phyloP scores from a whole-genome alignment of 208 protist species.

The Strigomonas culicis region DNA sequence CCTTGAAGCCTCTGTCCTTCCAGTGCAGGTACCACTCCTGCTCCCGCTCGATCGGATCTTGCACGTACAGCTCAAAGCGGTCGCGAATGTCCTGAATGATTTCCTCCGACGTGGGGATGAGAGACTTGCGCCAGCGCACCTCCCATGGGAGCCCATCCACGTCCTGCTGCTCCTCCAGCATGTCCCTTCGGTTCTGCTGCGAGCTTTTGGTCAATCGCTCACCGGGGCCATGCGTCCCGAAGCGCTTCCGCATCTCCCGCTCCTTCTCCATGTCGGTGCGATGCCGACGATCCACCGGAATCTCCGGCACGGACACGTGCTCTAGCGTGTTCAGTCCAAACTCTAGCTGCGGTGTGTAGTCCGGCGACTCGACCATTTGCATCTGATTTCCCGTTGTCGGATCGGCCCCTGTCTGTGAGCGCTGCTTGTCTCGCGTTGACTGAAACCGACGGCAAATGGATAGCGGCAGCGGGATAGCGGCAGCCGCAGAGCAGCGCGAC shows the following conservation, averaged over 20 bases:
- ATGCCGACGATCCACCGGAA: conserved; percentile 37
- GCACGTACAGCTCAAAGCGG: conserved; percentile 85
- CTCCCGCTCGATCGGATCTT: conserved; percentile 87
- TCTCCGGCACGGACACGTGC: conserved; percentile 63
- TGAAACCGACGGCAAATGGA: conserved; percentile 17
- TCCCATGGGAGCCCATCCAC: conserved; percentile 89
- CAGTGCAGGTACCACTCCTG: conserved; percentile 91
- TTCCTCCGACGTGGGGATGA: conserved; percentile 87
- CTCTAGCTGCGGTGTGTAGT: conserved; percentile 69
- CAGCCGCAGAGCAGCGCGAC: neutral
- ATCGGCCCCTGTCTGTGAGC: conserved; percentile 46
- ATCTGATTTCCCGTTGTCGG: conserved; percentile 68
- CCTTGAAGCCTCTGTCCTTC: conserved; percentile 85
- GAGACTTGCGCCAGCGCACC: conserved; percentile 75
- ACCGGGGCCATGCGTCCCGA: conserved; percentile 75
- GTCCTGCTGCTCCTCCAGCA: conserved; percentile 87
- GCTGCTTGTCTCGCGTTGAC: conserved; percentile 57
- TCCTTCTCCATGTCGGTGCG: conserved; percentile 81
- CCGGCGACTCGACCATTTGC: conserved; percentile 72
- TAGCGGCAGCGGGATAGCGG: neutral
- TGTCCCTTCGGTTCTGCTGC: conserved; percentile 66
- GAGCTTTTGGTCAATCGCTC: conserved; percentile 74
- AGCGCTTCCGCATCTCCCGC: conserved; percentile 62
- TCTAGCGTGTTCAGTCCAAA: conserved; percentile 78
- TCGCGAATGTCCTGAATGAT: conserved; percentile 87